These are phyloP conservation scores for Sarocladiaceae sp. DNA, from an alignment of 2,329 filamentous ascomycete genomes.

Conservation along the genomic window DNA sequence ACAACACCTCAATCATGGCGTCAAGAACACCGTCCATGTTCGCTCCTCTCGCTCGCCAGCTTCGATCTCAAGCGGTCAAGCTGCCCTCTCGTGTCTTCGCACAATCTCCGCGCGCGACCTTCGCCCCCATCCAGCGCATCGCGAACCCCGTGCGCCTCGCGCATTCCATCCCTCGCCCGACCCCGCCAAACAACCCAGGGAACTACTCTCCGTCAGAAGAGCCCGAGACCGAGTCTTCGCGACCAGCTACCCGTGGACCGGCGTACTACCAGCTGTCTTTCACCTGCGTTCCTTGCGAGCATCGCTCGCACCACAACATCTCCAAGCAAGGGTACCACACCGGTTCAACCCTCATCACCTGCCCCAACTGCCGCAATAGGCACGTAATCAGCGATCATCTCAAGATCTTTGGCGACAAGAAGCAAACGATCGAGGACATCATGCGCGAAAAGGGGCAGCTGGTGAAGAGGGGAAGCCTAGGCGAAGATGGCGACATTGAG, in stretches of 20 bases:
- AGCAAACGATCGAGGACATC: slow-evolving; percentile 70
- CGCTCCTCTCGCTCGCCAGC: slow-evolving; percentile 14
- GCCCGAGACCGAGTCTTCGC: slow-evolving; percentile 2
- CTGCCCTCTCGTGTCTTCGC: slow-evolving; percentile 15
- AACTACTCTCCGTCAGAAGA: slow-evolving; percentile 3
- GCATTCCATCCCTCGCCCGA: slow-evolving; percentile 32
- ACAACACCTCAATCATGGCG: slow-evolving; percentile 21
- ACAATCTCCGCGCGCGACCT: slow-evolving; percentile 12
- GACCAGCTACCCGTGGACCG: slow-evolving; percentile 19
- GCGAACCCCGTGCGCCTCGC: slow-evolving; percentile 21
- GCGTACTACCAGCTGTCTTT: slow-evolving; percentile 86
- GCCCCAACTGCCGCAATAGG: slow-evolving; percentile 78
- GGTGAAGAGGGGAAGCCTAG: slow-evolving; percentile 66
- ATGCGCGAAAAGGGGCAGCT: slow-evolving; percentile 70
- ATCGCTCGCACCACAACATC: slow-evolving; percentile 77
- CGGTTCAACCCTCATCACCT: slow-evolving; percentile 84
- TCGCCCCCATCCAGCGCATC: slow-evolving; percentile 12
- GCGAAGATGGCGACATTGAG: slow-evolving; percentile 81
- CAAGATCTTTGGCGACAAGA: slow-evolving; percentile 66
- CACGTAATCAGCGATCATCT: slow-evolving; percentile 93
- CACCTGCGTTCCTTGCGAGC: slow-evolving; percentile 82
- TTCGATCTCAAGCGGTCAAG: slow-evolving; percentile 3
- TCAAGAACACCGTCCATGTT: slow-evolving; percentile 19
- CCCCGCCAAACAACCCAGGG: slow-evolving; percentile 11
- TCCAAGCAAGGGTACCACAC: slow-evolving; percentile 94